Conservation (phyloP, 768 basidiomycete species). For the Leccinum fibrillosum region DNA sequence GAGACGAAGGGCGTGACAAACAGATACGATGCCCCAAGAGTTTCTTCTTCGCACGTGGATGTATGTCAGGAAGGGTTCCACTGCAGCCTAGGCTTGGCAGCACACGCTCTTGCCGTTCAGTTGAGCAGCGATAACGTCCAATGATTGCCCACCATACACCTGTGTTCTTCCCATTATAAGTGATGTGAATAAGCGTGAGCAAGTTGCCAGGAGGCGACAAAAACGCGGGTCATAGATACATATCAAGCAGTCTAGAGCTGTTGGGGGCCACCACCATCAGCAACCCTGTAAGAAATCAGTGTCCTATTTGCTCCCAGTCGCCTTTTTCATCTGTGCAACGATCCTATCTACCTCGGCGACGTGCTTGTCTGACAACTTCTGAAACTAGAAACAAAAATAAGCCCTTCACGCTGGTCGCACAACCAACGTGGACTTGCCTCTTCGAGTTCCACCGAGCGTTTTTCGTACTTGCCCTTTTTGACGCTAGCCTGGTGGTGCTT, state of each 20-base stretch:
- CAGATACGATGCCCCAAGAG: too few relatives aligned
- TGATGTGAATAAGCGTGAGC: background rate
- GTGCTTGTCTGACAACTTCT: slow-evolving; percentile 63
- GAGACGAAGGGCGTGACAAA: too few relatives aligned
- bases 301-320: slow-evolving; percentile 33
- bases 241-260: background rate
- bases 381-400: slow-evolving; percentile 49
- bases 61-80: too few relatives aligned
- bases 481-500: slow-evolving; percentile 63
- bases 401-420: background rate
- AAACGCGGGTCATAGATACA: background rate
- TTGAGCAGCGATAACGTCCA: background rate
- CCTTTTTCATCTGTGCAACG: slow-evolving; percentile 60
- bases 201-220: background rate
- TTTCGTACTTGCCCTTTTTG: slow-evolving; percentile 67
- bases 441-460: slow-evolving; percentile 65
- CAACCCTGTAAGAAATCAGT: background rate
- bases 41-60: too few relatives aligned
- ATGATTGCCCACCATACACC: background rate
- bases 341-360: slow-evolving; percentile 66
- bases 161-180: background rate
- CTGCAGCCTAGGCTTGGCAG: background rate
- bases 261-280: background rate
- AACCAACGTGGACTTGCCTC: slow-evolving; percentile 38
- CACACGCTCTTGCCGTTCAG: background rate